Evolutionary conservation across 495 filamentous ascomycete species (phyloP).

Genomic region (Daldinia decipiens): DNA sequence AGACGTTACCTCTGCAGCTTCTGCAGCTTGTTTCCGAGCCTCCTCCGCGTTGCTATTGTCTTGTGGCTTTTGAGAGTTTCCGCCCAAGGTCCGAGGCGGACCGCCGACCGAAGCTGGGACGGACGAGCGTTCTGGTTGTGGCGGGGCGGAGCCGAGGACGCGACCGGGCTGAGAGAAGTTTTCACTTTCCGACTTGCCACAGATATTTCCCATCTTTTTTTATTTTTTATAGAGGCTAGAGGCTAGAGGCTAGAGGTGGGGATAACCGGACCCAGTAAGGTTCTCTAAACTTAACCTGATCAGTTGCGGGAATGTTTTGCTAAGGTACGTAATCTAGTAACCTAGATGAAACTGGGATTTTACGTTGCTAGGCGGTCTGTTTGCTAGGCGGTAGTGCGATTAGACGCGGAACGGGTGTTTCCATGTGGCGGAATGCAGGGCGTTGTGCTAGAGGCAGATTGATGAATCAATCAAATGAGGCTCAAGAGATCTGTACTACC

Average conservation of each 20-base stretch:
- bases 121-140: constrained; percentile 48
- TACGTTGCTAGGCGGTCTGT: constrained; percentile 13
- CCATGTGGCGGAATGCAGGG: constrained; percentile 25
- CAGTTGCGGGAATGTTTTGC: not conserved
- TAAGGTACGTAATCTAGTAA: not conserved
- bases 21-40: constrained; percentile 68
- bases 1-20: constrained; percentile 71
- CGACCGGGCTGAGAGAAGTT: constrained; percentile 72
- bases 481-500: constrained; percentile 32
- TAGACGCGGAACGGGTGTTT: not conserved
- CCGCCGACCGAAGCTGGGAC: constrained; percentile 58
- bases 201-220: constrained; percentile 76
- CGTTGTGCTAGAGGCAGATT: constrained; percentile 8
- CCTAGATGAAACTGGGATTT: not conserved
- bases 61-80: constrained; percentile 26
- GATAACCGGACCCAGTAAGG: constrained; percentile 7
- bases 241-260: constrained; percentile 5
- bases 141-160: constrained; percentile 63
- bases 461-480: constrained; percentile 21
- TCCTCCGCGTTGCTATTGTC: constrained; percentile 52
- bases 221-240: not conserved
- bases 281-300: constrained; percentile 13
- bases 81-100: constrained; percentile 67
- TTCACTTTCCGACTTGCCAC: constrained; percentile 70
- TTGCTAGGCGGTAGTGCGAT: constrained; percentile 1